Percentiles rank a stretch among this genome's conserved stretches.
Conservation (phyloP, 2,329 filamentous ascomycete genomes). For the Fusarium austroafricanum region DNA sequence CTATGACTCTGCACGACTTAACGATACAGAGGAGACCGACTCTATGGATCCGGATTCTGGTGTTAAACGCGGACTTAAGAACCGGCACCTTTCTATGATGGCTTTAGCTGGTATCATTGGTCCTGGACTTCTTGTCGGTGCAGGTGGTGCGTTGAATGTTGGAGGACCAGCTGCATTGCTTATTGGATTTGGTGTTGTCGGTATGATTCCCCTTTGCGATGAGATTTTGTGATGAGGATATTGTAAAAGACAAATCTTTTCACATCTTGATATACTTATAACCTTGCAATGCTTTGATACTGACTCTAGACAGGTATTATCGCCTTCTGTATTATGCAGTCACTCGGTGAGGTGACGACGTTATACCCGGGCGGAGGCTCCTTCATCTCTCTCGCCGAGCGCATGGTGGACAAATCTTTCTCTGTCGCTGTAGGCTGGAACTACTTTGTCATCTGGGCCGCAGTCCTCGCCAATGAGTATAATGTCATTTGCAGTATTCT, state of each 20-base stretch:
- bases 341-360: slow-evolving; percentile 78
- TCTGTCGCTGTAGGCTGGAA: slow-evolving; percentile 78
- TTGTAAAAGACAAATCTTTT: not conserved
- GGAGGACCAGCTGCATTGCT: slow-evolving; percentile 78
- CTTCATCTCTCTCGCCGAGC: slow-evolving; percentile 76
- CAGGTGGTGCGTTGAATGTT: slow-evolving; percentile 74
- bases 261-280: not conserved
- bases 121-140: slow-evolving; percentile 77
- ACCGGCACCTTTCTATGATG: slow-evolving; percentile 75
- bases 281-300: not conserved
- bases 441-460: slow-evolving; percentile 76
- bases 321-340: slow-evolving; percentile 76
- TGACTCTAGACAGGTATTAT: slow-evolving; percentile 61
- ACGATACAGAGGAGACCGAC: slow-evolving; percentile 50
- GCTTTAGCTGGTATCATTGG: slow-evolving; percentile 72
- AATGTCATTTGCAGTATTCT: slow-evolving; percentile 75
- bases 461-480: slow-evolving; percentile 76
- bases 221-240: not conserved
- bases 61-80: slow-evolving; percentile 76
- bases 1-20: slow-evolving; percentile 32
- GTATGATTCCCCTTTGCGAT: slow-evolving; percentile 36
- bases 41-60: slow-evolving; percentile 70
- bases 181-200: slow-evolving; percentile 79
- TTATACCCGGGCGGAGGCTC: slow-evolving; percentile 77
- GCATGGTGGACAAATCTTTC: slow-evolving; percentile 78